A percentile compares a stretch with the other conserved stretches of the same genome.
phyloP scores from a whole-genome alignment of 1,284 basidiomycete genomes.

The Cerrena zonata region DNA sequence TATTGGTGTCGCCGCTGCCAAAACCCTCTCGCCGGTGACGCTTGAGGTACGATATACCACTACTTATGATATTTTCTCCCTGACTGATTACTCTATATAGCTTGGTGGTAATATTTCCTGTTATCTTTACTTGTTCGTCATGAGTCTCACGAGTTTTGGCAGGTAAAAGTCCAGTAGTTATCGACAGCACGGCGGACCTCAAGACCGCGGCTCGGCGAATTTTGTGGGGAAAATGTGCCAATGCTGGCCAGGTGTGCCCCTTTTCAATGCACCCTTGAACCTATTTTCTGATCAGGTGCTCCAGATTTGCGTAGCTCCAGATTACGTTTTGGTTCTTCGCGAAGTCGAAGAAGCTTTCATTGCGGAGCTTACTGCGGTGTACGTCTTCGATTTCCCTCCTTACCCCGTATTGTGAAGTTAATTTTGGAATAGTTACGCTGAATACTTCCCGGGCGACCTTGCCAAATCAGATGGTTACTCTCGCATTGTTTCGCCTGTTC shows the following conservation, averaged over 20 bases:
- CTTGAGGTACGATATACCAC: slow-evolving; percentile 49
- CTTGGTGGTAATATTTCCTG: slow-evolving; percentile 39
- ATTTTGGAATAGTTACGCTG: slow-evolving; percentile 21
- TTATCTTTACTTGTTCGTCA: background rate
- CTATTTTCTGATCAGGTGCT: background rate
- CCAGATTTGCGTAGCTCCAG: slow-evolving; percentile 59
- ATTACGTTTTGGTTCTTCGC: slow-evolving; percentile 73
- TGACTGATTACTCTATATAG: slow-evolving; percentile 37
- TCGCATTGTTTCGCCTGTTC: slow-evolving; percentile 44
- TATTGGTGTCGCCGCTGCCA: slow-evolving; percentile 78
- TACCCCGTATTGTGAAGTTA: background rate
- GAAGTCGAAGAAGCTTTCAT: slow-evolving; percentile 62
- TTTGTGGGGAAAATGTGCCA: slow-evolving; percentile 77
- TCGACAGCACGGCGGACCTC: slow-evolving; percentile 66
- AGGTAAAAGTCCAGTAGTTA: slow-evolving; percentile 80
- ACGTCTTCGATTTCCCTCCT: background rate
- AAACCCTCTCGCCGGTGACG: slow-evolving; percentile 78
- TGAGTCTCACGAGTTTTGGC: background rate
- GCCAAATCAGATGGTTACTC: slow-evolving; percentile 38
- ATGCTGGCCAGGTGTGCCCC: slow-evolving; percentile 53
- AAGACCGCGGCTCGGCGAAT: slow-evolving; percentile 57
- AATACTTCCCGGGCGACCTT: slow-evolving; percentile 49
- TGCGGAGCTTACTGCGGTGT: slow-evolving; percentile 28
- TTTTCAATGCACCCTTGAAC: background rate
- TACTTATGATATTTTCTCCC: background rate